Evolutionary conservation across 1,284 basidiomycete species (phyloP).

Genomic region (Leccinum colubrinum): DNA sequence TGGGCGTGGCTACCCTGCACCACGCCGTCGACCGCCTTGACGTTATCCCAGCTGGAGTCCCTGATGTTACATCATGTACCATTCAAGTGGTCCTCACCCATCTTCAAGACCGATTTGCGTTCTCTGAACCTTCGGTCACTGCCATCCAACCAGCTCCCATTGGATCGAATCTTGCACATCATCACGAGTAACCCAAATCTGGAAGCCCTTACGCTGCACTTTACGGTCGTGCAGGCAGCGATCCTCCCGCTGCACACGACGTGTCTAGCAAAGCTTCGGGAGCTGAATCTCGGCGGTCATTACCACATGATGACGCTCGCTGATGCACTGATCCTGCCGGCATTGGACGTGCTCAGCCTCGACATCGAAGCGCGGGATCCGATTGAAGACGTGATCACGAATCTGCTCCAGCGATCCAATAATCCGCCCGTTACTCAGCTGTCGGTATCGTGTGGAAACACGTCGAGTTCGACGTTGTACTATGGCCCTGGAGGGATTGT

Average conservation of each 20-base stretch:
- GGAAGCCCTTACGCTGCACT: slow-evolving; percentile 55
- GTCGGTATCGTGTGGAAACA: slow-evolving; percentile 55
- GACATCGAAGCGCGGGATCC: slow-evolving; percentile 69
- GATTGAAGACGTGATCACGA: slow-evolving; percentile 62
- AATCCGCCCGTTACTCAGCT: slow-evolving; percentile 54
- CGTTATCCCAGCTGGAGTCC: slow-evolving; percentile 46
- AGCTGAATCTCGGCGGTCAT: slow-evolving; percentile 61
- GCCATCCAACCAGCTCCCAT: slow-evolving; percentile 56
- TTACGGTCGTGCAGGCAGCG: slow-evolving; percentile 54
- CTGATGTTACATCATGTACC: slow-evolving; percentile 67
- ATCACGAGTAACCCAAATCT: slow-evolving; percentile 54
- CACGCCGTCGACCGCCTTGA: slow-evolving; percentile 34
- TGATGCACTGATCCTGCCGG: slow-evolving; percentile 59
- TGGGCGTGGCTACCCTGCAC: slow-evolving; percentile 71
- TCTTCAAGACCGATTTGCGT: slow-evolving; percentile 55
- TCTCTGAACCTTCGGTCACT: slow-evolving; percentile 61
- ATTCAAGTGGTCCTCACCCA: slow-evolving; percentile 71
- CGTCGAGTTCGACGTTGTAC: slow-evolving; percentile 41
- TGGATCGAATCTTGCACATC: slow-evolving; percentile 65
- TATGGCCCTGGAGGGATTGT: slow-evolving; percentile 41
- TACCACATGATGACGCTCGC: slow-evolving; percentile 59
- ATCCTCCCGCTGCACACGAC: slow-evolving; percentile 57
- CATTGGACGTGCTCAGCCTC: slow-evolving; percentile 52
- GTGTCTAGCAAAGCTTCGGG: slow-evolving; percentile 50
- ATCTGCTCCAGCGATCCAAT: slow-evolving; percentile 55